Evolutionary conservation across 2,329 filamentous ascomycete genomes (phyloP).

Genomic region (Paracamarosporium sp.): DNA sequence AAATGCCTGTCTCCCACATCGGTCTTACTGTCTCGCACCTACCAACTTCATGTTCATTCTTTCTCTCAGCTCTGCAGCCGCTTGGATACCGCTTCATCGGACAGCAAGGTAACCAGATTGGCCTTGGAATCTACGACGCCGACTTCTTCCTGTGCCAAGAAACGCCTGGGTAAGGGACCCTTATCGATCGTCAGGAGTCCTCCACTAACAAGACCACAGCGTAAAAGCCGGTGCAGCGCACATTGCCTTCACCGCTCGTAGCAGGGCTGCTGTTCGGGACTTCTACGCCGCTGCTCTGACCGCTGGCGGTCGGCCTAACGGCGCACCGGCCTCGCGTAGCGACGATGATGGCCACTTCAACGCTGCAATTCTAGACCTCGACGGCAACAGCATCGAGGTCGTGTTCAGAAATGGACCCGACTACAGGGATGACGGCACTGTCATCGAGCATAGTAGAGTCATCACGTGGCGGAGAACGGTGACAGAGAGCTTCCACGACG

Average conservation of each 20-base stretch:
- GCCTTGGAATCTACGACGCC: slow-evolving; percentile 65
- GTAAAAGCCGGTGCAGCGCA: slow-evolving; percentile 62
- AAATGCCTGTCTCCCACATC: slow-evolving; percentile 68
- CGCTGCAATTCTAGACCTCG: slow-evolving; percentile 73
- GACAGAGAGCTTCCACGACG: slow-evolving; percentile 37
- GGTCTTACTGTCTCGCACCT: slow-evolving; percentile 77
- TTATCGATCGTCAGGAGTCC: slow-evolving; percentile 18
- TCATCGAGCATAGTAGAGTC: slow-evolving; percentile 53
- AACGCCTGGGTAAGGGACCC: slow-evolving; percentile 60
- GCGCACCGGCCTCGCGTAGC: slow-evolving; percentile 62
- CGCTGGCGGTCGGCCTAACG: slow-evolving; percentile 67
- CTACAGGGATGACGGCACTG: slow-evolving; percentile 46
- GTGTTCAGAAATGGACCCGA: slow-evolving; percentile 63
- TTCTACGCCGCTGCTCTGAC: slow-evolving; percentile 75
- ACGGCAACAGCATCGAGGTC: slow-evolving; percentile 85
- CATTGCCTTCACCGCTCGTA: slow-evolving; percentile 73
- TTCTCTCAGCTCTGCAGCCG: slow-evolving; percentile 77
- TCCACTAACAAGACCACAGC: slow-evolving; percentile 38
- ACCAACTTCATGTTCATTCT: slow-evolving; percentile 82
- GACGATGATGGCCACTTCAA: slow-evolving; percentile 65
- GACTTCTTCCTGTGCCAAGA: slow-evolving; percentile 71
- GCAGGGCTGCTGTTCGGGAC: slow-evolving; percentile 68
- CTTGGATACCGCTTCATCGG: slow-evolving; percentile 77
- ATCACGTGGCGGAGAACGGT: slow-evolving; percentile 48
- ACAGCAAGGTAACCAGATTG: slow-evolving; percentile 66